Conservation (phyloP, 2,329 filamentous ascomycete species). For the Pyrenophora graminea region DNA sequence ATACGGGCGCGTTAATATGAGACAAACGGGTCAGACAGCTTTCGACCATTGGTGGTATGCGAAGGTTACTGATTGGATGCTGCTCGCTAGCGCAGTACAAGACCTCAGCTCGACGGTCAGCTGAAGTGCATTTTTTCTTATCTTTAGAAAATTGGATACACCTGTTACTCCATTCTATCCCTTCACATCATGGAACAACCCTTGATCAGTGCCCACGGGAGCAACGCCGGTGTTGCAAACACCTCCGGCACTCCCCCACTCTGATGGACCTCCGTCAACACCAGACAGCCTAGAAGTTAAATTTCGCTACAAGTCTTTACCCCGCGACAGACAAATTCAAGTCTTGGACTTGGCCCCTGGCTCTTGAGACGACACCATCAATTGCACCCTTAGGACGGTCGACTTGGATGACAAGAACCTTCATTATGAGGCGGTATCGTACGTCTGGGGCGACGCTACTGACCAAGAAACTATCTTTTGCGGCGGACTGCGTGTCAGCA, state of each 20-base stretch:
- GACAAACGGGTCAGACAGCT: neutral
- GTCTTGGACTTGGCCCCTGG: neutral
- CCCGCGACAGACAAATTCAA: neutral
- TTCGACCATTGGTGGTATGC: neutral
- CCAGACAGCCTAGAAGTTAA: too few species aligned
- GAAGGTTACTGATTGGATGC: neutral
- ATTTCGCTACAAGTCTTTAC: neutral
- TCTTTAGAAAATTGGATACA: too few species aligned
- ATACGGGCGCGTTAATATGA: constrained; percentile 47
- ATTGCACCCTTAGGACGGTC: neutral
- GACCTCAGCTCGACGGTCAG: too few species aligned
- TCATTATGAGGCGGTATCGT: constrained; percentile 18
- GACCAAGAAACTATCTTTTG: neutral
- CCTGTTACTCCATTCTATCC: too few species aligned
- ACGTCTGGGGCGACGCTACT: constrained; percentile 11
- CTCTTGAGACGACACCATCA: neutral
- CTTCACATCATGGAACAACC: too few species aligned
- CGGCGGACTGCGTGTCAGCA: neutral
- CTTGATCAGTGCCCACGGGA: too few species aligned
- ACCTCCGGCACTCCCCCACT: too few species aligned
- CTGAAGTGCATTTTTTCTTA: too few species aligned
- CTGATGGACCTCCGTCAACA: too few species aligned
- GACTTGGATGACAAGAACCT: neutral
- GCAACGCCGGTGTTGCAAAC: too few species aligned
- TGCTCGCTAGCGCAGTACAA: too few species aligned